A percentile compares a stretch with the other conserved stretches of the same genome.
Evolutionary conservation across 2,329 filamentous ascomycete species (phyloP).

Genomic region (Epichloe sp.): DNA sequence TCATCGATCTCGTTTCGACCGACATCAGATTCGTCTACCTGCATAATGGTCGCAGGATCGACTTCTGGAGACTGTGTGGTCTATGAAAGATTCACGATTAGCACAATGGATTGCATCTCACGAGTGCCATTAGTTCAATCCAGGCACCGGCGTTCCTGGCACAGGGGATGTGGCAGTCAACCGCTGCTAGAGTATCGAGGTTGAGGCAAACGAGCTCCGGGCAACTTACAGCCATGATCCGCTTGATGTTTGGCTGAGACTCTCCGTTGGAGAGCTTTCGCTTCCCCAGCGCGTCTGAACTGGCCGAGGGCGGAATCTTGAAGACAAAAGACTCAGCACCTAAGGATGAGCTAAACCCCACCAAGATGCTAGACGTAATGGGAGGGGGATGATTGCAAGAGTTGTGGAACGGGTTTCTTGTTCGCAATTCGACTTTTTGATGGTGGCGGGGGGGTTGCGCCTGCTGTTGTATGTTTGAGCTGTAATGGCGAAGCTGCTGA

Average conservation of each 20-base stretch:
- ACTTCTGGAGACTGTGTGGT: conserved; percentile 40
- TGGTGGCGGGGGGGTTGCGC: background rate
- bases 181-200: background rate
- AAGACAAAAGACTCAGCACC: conserved; percentile 19
- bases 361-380: background rate
- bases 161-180: background rate
- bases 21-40: conserved; percentile 48
- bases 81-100: conserved; percentile 20
- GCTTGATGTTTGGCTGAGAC: conserved; percentile 41
- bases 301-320: conserved; percentile 22
- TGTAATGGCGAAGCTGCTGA: background rate
- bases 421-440: background rate
- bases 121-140: background rate
- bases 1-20: conserved; percentile 53
- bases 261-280: conserved; percentile 53
- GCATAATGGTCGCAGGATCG: conserved; percentile 51
- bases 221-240: conserved; percentile 47
- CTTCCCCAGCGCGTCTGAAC: conserved; percentile 47
- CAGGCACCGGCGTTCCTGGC: background rate
- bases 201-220: background rate
- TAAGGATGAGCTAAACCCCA: conserved; percentile 23
- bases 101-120: conserved; percentile 2
- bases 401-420: background rate
- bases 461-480: background rate
- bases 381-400: background rate